Conservation (phyloP, 331 rosid genomes). For the Rosa hybrid region DNA sequence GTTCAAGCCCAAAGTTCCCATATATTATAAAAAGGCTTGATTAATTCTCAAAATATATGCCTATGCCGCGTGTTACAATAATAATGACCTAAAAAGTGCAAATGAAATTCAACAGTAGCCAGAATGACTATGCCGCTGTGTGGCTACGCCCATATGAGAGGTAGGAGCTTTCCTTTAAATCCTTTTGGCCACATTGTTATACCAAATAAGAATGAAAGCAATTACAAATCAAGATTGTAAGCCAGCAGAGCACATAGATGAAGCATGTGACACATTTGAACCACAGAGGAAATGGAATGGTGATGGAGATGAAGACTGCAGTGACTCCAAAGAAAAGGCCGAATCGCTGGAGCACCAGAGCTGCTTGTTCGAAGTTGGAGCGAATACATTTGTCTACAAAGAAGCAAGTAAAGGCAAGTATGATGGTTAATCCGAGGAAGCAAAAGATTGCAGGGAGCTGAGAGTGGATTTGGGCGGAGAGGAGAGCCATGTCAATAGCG, state of each 20-base stretch:
- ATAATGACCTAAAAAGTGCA: not conserved
- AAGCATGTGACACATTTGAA: not conserved
- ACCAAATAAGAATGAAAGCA: not conserved
- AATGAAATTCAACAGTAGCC: not conserved
- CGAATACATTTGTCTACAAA: not conserved
- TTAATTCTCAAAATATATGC: not conserved
- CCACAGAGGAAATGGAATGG: not conserved
- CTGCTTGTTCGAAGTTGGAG: not conserved
- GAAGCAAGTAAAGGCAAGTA: not conserved
- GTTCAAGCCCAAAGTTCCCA: no score
- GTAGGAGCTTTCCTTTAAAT: no score
- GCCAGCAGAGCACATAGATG: not conserved
- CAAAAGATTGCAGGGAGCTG: not conserved
- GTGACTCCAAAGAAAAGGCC: conserved; percentile 24
- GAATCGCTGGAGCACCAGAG: not conserved
- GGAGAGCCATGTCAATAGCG: not conserved
- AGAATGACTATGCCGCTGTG: no score
- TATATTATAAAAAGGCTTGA: no score
- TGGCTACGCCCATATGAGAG: no score
- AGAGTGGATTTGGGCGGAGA: conserved; percentile 11
- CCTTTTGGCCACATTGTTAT: no score
- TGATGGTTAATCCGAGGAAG: not conserved
- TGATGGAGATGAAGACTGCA: not conserved
- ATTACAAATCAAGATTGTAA: not conserved
- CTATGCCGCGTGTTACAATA: no score